A percentile compares a stretch with the other conserved stretches of the same genome.
Evolutionary conservation across 305 asterid genomes (phyloP).

Genomic region (Petunia hybrid): DNA sequence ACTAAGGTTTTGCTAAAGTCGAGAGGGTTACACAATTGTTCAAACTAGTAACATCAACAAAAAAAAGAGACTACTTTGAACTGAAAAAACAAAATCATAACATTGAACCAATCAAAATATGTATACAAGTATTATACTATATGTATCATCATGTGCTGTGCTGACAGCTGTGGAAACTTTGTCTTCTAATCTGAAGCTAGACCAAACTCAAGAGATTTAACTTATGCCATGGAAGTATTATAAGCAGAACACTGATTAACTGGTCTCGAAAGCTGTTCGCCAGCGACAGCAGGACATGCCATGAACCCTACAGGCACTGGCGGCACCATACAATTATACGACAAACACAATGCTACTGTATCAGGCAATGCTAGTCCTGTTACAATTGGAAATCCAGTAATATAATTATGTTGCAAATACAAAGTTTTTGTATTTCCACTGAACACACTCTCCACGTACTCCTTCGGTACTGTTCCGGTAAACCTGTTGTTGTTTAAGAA

Average conservation of each 20-base stretch:
- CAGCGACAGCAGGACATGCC: conserved; percentile 76
- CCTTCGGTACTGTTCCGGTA: conserved; percentile 65
- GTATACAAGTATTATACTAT: not conserved
- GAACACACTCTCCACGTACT: conserved; percentile 56
- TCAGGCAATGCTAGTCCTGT: conserved; percentile 57
- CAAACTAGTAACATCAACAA: not conserved
- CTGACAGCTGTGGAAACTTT: not conserved
- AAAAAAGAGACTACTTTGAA: conserved; percentile 20
- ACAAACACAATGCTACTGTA: conserved; percentile 64
- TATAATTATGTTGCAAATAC: conserved; percentile 76
- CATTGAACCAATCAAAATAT: not conserved
- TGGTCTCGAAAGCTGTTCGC: conserved; percentile 68
- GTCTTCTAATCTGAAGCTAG: not conserved
- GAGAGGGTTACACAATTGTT: conserved; percentile 11
- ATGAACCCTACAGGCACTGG: conserved; percentile 60
- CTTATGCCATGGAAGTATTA: conserved; percentile 30
- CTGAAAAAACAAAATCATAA: not conserved
- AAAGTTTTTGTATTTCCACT: conserved; percentile 61
- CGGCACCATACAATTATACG: conserved; percentile 68
- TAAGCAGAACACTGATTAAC: conserved; percentile 63
- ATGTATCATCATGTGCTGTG: conserved; percentile 20
- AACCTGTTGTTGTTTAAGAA: conserved; percentile 72
- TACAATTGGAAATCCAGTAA: conserved; percentile 62
- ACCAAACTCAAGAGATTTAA: not conserved
- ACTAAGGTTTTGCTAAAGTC: not conserved